Evolutionary conservation across 2,329 filamentous ascomycete species (phyloP), one percentile per base, ranked within the genome.

Genomic region (Aureobasidium namibiae): DNA sequence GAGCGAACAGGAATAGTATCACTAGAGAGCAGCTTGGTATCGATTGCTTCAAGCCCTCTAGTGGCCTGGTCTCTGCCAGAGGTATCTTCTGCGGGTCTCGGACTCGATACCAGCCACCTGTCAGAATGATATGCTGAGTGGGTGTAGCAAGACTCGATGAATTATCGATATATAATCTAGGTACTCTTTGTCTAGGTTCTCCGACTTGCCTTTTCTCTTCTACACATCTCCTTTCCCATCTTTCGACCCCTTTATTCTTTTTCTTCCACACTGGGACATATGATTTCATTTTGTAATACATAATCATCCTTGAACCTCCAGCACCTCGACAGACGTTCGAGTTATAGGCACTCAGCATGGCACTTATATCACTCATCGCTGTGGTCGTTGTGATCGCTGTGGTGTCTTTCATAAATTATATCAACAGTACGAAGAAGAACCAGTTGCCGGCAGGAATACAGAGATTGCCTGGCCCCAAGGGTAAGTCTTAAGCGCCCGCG

Each of bases 331-430:
- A 39, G 24, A 14, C 1, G 18, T 29, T n/a, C 10, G n/a, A 29
- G 16, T 21, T 5, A 38, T 10, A 36, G 4, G 11, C 41, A 56
- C 21, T 4, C 23, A 53, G 2, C 11, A 66, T 66, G 65, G 64
- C 63, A 13, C 50, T 65, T 29, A 46, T 65, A 5, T 63, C 65
- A 8, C 31, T 65, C 7, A 21, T 63, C 29, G 56, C 60, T n/a
- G 34, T 66, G n/a, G 59, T 68, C 6, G 61, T 64, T 29, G 70
- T 66, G 16, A 66, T 66, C 23, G 68, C 65, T 1, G 64, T 60
- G 63, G 66, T 72, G 41, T 52, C 56, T 42, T 42, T 70, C 62
- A 46, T 61, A 1, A 61, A 58, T 14, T 61, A 62, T 34, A 36
- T 65, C 29, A 61, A 61, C 31, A 63, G 33, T 3, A 36, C 45